Evolutionary conservation across 2,329 filamentous ascomycete genomes (phyloP), one percentile per base, ranked within the genome.

Genomic region (Pezicula neosporulosa): DNA sequence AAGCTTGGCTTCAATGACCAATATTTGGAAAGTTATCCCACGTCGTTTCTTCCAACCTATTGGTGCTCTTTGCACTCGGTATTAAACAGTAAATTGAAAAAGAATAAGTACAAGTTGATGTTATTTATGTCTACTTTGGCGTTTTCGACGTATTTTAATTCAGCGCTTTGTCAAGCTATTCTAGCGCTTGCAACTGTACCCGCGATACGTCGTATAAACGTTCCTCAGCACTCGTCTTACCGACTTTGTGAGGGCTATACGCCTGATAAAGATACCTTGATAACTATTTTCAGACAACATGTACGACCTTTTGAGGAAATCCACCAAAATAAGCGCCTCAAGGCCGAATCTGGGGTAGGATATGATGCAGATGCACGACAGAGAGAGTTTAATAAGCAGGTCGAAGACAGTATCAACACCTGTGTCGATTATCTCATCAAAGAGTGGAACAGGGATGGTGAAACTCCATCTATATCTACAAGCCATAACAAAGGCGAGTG

Each of bases 181-280:
- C 52, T 70, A 8, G 63, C 65, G 18, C 61, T 68, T 45, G 60
- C 64, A 15, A 63, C 60, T 9, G 49, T 59, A 2, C 52, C 57
- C 3, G 33, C 38, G 27, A 49, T 66, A n/a, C 53, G 51, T 13
- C 6, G 2, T 18, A 18, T 48, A 13, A 19, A 41, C 4, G n/a
- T 38, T 12, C 61, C 60, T 16, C 6, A 44, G 1, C 36, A 50
- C 30, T 1, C 37, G 4, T 13, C 6, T 4, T 62, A 59, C 44
- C 7, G 48, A 7, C 49, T 65, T n/a, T 28, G 21, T 2, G 44
- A 61, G 19, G 59, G 55, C 2, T 53, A 53, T 48, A 9, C 16
- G 18, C 51, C 52, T 10, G 13, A 33, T 7, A 38, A 42, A 12
- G 1, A 28, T 10, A 38, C 5, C 12, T 16, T 56, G 12, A 18